Base-by-base conservation (phyloP, 257 asterid species). In the Solanum ahanhuiri region DNA sequence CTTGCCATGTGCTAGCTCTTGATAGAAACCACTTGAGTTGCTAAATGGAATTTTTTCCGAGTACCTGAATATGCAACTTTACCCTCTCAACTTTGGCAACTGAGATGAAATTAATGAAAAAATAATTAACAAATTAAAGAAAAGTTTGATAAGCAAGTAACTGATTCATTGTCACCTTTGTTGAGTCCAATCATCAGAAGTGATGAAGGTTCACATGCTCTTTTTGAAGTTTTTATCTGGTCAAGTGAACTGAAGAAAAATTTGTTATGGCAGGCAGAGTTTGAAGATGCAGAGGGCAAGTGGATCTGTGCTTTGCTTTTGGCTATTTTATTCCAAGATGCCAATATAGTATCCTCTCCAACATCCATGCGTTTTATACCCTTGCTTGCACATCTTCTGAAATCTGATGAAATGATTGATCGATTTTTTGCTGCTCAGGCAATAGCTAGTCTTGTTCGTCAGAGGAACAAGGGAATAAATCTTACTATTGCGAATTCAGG, bases 341-440 rank as follows among this genome's bases (percentile, higher is more conserved):
- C 90, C 57, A 86, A 87, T 79, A 87, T 91, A 90, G 92, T 90
- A 87, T 92, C 90, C 79, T 91, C 94, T 77, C 95, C 99, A 76
- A 82, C 86, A 39, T 83, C 94, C 69, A 88, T 92, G 93, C 90
- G 85, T 66, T 90, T 92, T 87, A 90, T 95, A 72, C 91, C 91
- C 63, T 88, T 92, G 51, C 95, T 95, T 87, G 85, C 91, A 18
- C 85, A 81, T 90, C 91, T 95, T 86, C 88, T 95, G 86, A 92
- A 92, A 87, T 94, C 97, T 1, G 95, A 90, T 79, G 94, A 96
- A 92, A 90, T 94, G 89, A 92, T 89, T 25, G 95, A 92, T 88
- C 91, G 90, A 86, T 94, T 86, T 89, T 95, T 96, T 83, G 96
- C 97, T 87, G 98, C 98, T 82, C 99, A 95, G 90, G 97, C 98